phyloP scores from a whole-genome alignment of 192 early-diverging fungal species.

The Diversispora eburnea region DNA sequence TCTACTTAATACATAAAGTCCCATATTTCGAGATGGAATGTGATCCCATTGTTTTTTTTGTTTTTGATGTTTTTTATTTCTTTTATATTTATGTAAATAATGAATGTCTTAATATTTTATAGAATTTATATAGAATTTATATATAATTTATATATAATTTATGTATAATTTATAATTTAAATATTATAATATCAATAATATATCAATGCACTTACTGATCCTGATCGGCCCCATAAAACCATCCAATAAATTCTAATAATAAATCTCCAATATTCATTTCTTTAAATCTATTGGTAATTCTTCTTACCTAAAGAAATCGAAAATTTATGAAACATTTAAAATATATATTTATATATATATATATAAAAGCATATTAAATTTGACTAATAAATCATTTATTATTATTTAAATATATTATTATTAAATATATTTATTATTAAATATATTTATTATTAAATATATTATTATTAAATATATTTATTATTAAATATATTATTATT shows the following conservation, averaged over 20 bases:
- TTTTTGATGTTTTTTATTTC: slow-evolving; percentile 11
- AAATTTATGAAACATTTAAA: background rate
- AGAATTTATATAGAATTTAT: too few species aligned
- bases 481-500: too few species aligned
- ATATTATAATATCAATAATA: background rate
- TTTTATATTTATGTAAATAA: background rate
- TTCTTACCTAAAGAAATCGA: slow-evolving; percentile 20
- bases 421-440: too few species aligned
- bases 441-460: background rate
- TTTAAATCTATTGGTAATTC: slow-evolving; percentile 28
- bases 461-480: background rate
- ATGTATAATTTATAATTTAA: too few species aligned
- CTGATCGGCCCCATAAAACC: slow-evolving; percentile 21
- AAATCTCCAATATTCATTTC: slow-evolving; percentile 19
- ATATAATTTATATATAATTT: too few species aligned
- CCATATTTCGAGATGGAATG: slow-evolving; percentile 26
- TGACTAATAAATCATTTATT: too few species aligned
- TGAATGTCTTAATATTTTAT: slow-evolving; percentile 1
- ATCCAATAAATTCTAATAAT: slow-evolving; percentile 3
- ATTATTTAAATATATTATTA: too few species aligned
- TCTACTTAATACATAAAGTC: slow-evolving; percentile 22
- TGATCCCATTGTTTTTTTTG: slow-evolving; percentile 9
- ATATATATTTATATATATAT: too few species aligned
- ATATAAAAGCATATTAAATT: too few species aligned
- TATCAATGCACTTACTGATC: background rate